Evolutionary conservation across 306 rosid species (phyloP).

Genomic region (Ziziphus jujuba): DNA sequence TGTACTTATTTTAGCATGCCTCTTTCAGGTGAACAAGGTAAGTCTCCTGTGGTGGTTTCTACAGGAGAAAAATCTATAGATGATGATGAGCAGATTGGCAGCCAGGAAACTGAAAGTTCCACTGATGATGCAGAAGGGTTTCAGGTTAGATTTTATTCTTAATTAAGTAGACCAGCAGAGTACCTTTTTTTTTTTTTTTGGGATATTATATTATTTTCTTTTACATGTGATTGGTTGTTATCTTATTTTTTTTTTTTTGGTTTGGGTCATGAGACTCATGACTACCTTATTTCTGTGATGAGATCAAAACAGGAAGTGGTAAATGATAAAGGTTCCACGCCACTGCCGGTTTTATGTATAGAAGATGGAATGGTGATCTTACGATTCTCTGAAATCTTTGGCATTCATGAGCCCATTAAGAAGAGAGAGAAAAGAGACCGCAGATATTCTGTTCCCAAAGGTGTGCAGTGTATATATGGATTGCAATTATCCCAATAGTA

Average conservation of each 20-base stretch:
- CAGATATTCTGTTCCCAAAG: constrained; percentile 60
- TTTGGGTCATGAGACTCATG: constrained; percentile 9
- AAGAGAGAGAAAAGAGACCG: constrained; percentile 84
- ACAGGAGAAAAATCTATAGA: constrained; percentile 46
- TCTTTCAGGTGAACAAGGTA: constrained; percentile 57
- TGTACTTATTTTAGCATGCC: constrained; percentile 27
- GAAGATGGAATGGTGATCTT: constrained; percentile 83
- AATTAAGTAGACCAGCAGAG: neutral
- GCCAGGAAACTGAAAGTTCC: constrained; percentile 47
- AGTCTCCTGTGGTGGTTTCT: constrained; percentile 45
- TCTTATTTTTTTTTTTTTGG: neutral
- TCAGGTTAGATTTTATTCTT: constrained; percentile 43
- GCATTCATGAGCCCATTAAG: constrained; percentile 69
- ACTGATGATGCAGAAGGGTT: constrained; percentile 31
- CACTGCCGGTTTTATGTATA: constrained; percentile 78
- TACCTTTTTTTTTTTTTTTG: constrained; percentile 19
- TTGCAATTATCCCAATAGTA: constrained; percentile 9
- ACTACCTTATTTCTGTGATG: constrained; percentile 8
- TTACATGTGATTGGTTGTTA: neutral
- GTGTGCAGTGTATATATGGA: constrained; percentile 37
- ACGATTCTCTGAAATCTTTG: constrained; percentile 91
- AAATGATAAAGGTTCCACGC: constrained; percentile 36
- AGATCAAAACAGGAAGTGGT: constrained; percentile 31
- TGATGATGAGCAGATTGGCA: constrained; percentile 42
- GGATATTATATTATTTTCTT: constrained; percentile 7